Evolutionary conservation across 768 basidiomycete genomes (phyloP), one percentile per base, ranked within the genome.

Genomic region (Boletus sp.): DNA sequence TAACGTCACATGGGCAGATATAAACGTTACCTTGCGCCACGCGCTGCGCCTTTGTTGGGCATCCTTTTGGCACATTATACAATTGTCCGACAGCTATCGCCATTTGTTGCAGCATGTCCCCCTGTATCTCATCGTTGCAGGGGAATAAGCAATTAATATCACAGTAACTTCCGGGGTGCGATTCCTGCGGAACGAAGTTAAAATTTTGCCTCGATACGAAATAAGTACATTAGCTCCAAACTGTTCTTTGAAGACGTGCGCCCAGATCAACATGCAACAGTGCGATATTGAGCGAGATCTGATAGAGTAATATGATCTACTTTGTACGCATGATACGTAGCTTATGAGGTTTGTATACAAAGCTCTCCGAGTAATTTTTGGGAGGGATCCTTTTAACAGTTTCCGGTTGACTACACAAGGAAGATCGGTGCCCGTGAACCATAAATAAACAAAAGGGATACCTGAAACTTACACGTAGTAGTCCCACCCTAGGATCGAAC

Each of bases 301-400:
- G 60, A 56, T 39, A 0, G 41, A 50, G 56, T 18, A 42, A 32
- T 11, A n/a, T 50, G 37, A 51, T 82, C 82, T 94, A 98, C 81
- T 98, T 98, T 50, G 95, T 98, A 71, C 89, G 87, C 72, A 82
- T 76, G 65, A 95, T 89, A 58, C 94, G 83, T 54, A 98, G 79
- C 64, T 83, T 89, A 66, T 83, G 77, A 4, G 92, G 83, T 54
- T 78, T 85, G 77, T 98, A 95, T 15, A 91, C 77, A 72, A 82
- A 98, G 78, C 94, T 98, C 80, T 94, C 94, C 41, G 92, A 75
- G 64, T 94, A 94, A 69, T 92, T 82, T 85, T 98, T 92, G 15
- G 87, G 87, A 18, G 87, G 89, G 55, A 92, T 85, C 58, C 83
- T 81, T 75, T 85, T 85, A 56, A 81, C 77, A 12, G 80, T 74